Conservation (phyloP, 768 basidiomycete genomes). For the Pleurotus tuber-regium region DNA sequence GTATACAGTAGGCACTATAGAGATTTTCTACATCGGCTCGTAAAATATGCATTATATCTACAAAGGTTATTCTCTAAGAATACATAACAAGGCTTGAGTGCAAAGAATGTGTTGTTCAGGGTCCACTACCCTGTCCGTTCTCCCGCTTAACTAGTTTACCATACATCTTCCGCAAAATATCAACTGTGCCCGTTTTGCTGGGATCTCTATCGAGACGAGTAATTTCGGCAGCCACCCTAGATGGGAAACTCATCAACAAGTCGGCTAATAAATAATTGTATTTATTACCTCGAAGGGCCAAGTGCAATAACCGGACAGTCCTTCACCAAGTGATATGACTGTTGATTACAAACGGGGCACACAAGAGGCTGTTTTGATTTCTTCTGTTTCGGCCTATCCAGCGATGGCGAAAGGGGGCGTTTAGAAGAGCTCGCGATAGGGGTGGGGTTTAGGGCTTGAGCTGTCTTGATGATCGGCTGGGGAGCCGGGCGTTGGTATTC, state of each 20-base stretch:
- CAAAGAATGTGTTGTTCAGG: no score
- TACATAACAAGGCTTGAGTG: no score
- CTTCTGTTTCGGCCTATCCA: conserved; percentile 18
- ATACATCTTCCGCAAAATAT: conserved; percentile 28
- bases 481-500: not conserved
- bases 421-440: conserved; percentile 22
- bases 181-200: conserved; percentile 29
- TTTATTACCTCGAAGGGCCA: conserved; percentile 53
- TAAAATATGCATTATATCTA: not conserved
- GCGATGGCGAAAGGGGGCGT: conserved; percentile 24
- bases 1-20: not conserved
- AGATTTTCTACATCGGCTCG: no score
- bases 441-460: not conserved
- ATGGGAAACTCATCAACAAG: not conserved
- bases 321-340: conserved; percentile 44
- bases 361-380: conserved; percentile 32
- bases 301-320: conserved; percentile 53
- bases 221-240: conserved; percentile 28
- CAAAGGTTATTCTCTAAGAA: not conserved
- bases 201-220: conserved; percentile 40
- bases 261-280: not conserved
- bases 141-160: conserved; percentile 6
- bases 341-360: conserved; percentile 49
- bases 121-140: not conserved
- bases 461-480: not conserved